Base-by-base conservation (phyloP, 2,329 filamentous ascomycete genomes). In the Pseudocercospora cruenta region DNA sequence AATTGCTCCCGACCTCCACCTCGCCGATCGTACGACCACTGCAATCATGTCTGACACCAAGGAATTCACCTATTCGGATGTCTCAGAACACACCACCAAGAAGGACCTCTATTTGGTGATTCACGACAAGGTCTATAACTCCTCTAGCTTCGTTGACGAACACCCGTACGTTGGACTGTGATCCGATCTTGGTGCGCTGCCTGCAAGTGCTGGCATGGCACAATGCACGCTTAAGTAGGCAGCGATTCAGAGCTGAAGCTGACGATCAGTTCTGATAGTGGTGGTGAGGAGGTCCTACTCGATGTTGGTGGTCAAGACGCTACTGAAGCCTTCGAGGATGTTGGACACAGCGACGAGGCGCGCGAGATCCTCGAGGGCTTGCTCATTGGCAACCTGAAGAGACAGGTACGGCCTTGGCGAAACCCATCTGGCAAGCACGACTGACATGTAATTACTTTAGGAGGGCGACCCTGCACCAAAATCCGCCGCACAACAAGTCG, bases 261-360 rank as follows among this genome's bases (percentile, higher is more conserved):
- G 66, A 68, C 59, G 63, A 58, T 47, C 63, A 54, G 36, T 66
- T 63, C 66, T 66, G 57, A 66, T 59, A 98, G 95, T 76, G 95
- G 95, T 85, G 95, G 95, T 84, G 95, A 99, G 84, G 95, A 99
- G 85, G 95, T 99, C 74, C 85, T 99, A 70, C 90, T 99, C 74
- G 95, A 99, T 74, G 94, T 98, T 71, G 95, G 86, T 77, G 95
- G 95, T 74, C 94, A 97, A 84, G 95, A 99, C 82, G 91, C 92
- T 76, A 97, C 94, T 75, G 95, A 98, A 84, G 94, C 95, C 69
- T 99, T 99, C 80, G 95, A 99, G 85, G 95, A 99, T 82, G 95
- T 99, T 77, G 95, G 95, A 78, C 95, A 99, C 90, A 96, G 92
- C 76, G 95, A 99, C 82, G 95, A 99, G 86, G 95, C 95, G 73